phyloP scores from a whole-genome alignment of 2,329 filamentous ascomycete species.

The Penicillium sp. region DNA sequence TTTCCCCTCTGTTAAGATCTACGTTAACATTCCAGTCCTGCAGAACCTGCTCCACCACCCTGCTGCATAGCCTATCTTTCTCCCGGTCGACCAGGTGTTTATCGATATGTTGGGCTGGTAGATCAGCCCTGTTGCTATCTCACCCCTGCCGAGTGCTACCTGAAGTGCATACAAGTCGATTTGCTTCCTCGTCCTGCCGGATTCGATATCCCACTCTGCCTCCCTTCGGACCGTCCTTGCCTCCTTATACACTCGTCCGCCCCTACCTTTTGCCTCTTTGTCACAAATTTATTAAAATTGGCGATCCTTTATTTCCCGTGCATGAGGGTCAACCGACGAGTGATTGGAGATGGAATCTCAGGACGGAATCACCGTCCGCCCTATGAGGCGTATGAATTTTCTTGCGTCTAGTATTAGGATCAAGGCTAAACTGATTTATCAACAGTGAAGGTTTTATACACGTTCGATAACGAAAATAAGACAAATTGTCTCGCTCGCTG shows the following conservation, averaged over 20 bases:
- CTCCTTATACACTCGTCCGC: slow-evolving; percentile 4
- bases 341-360: slow-evolving; percentile 40
- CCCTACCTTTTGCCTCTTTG: background rate
- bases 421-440: slow-evolving; percentile 14
- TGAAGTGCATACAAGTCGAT: slow-evolving; percentile 10
- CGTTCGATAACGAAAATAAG: slow-evolving; percentile 83
- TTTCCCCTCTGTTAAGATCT: slow-evolving; percentile 6
- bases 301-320: slow-evolving; percentile 12
- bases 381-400: slow-evolving; percentile 60
- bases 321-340: slow-evolving; percentile 28
- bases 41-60: slow-evolving; percentile 21
- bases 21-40: slow-evolving; percentile 28
- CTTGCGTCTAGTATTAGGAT: background rate
- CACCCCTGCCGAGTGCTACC: slow-evolving; percentile 6
- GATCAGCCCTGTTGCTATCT: slow-evolving; percentile 6
- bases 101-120: slow-evolving; percentile 19
- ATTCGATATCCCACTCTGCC: slow-evolving; percentile 9
- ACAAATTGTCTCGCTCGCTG: slow-evolving; percentile 84
- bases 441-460: slow-evolving; percentile 92
- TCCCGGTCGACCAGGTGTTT: slow-evolving; percentile 30
- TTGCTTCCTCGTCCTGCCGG: slow-evolving; percentile 7
- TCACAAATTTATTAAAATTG: background rate
- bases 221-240: slow-evolving; percentile 4
- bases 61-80: slow-evolving; percentile 29
- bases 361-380: slow-evolving; percentile 55